Evolutionary conservation across 306 rosid species (phyloP).

Genomic region (Vigna unguiculata): DNA sequence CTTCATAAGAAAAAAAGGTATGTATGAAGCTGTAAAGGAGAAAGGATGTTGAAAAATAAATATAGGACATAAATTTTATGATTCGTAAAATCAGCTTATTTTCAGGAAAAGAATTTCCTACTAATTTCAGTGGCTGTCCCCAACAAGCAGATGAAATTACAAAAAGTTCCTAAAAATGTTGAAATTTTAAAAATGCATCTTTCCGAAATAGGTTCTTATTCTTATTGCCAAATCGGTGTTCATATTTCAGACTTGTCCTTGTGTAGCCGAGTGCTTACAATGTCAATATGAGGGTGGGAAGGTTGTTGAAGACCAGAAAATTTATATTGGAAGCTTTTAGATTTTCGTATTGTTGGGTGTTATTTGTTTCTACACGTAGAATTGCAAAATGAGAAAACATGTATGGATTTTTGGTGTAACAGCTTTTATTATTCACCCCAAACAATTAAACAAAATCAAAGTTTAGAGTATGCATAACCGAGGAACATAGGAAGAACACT

Average conservation of each 20-base stretch:
- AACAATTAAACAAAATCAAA: background rate
- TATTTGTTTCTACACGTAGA: slow-evolving; percentile 26
- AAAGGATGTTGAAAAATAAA: too few species aligned
- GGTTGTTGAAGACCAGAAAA: slow-evolving; percentile 8
- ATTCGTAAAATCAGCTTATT: too few species aligned
- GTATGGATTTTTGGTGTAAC: slow-evolving; percentile 25
- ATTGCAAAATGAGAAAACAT: background rate
- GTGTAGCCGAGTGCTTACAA: slow-evolving; percentile 7
- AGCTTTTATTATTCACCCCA: slow-evolving; percentile 13
- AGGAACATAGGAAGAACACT: slow-evolving; percentile 8
- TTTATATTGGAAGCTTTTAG: slow-evolving; percentile 25
- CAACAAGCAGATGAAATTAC: too few species aligned
- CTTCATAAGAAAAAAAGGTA: too few species aligned
- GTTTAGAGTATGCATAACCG: slow-evolving; percentile 17
- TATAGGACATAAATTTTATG: too few species aligned
- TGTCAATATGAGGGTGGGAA: slow-evolving; percentile 28
- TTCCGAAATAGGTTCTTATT: background rate
- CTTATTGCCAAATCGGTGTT: slow-evolving; percentile 2
- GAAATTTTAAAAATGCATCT: too few species aligned
- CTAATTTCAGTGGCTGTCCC: too few species aligned
- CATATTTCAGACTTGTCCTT: slow-evolving; percentile 22
- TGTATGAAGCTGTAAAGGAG: too few species aligned
- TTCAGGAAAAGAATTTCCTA: too few species aligned
- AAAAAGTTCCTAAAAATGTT: too few species aligned
- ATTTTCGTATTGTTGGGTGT: slow-evolving; percentile 12